A percentile compares a stretch with the other conserved stretches of the same genome.
phyloP scores from a whole-genome alignment of 306 rosid species.

The Mimosa bimucronata region DNA sequence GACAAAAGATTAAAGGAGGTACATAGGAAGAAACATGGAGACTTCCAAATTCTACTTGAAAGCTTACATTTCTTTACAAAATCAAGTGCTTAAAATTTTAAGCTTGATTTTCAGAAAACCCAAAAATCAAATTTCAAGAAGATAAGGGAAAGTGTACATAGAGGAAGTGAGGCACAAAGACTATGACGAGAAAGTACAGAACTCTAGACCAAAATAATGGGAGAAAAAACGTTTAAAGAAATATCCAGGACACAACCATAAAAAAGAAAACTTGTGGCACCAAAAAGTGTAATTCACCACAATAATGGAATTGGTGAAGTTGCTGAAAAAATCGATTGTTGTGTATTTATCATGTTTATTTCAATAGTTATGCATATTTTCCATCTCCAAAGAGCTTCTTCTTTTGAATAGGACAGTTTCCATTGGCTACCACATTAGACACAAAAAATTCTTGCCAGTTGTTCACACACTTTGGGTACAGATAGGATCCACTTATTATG shows the following conservation, averaged over 20 bases:
- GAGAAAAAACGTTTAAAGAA: not conserved
- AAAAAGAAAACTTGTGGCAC: not conserved
- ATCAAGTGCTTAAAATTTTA: not conserved
- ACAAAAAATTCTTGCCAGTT: not conserved
- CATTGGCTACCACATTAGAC: conserved; percentile 10
- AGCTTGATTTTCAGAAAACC: not conserved
- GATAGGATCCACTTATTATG: conserved; percentile 7
- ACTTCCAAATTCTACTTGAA: not conserved
- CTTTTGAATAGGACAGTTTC: conserved; percentile 10
- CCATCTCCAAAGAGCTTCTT: conserved; percentile 7
- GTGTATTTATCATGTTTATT: not conserved
- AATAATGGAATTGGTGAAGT: not conserved
- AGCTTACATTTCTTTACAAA: not conserved
- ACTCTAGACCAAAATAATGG: not conserved
- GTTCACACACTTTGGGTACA: conserved; percentile 6
- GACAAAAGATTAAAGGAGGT: not conserved
- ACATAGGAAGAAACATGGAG: not conserved
- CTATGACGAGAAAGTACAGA: not conserved
- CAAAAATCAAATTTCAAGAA: not conserved
- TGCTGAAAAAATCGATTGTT: not conserved
- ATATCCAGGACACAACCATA: not conserved
- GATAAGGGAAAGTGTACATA: not conserved
- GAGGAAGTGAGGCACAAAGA: not conserved
- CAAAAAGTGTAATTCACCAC: not conserved
- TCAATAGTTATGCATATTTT: conserved; percentile 24